Conservation (phyloP, 345 rosid genomes). For the Adansonia digitata region DNA sequence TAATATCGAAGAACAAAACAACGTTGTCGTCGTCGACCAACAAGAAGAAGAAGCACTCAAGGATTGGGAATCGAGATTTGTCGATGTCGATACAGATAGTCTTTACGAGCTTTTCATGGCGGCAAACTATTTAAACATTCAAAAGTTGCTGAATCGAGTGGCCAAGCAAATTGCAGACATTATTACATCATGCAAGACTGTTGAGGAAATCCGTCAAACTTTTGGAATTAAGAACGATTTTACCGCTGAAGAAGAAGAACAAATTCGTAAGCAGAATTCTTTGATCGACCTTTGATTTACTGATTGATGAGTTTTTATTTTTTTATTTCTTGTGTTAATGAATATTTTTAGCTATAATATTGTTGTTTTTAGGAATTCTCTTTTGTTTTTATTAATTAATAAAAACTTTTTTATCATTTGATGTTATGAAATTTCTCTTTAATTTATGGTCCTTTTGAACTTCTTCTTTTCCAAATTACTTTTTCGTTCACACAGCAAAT, state of each 20-base stretch:
- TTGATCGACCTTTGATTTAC: background rate
- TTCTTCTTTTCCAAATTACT: too few species aligned
- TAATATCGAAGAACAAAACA: background rate
- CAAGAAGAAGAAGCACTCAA: background rate
- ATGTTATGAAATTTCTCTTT: too few species aligned
- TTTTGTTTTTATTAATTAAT: too few species aligned
- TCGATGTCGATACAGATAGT: background rate
- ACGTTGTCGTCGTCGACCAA: too few species aligned
- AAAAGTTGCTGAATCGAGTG: background rate
- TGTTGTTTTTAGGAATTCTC: too few species aligned
- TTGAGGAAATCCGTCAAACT: background rate
- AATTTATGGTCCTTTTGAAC: too few species aligned
- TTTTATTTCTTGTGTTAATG: too few species aligned
- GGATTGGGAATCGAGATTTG: background rate
- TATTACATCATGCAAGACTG: conserved; percentile 10
- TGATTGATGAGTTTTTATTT: too few species aligned
- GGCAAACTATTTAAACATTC: conserved; percentile 10
- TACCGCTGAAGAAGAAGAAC: conserved; percentile 13
- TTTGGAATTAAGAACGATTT: conserved; percentile 18
- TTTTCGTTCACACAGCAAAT: too few species aligned
- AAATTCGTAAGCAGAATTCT: background rate
- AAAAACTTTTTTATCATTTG: too few species aligned
- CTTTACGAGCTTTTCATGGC: background rate
- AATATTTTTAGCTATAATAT: too few species aligned
- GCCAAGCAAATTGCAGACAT: background rate